These are phyloP conservation scores for Gaeumannomyces sp. DNA, from an alignment of 2,329 filamentous ascomycete species.

Conservation along the genomic window DNA sequence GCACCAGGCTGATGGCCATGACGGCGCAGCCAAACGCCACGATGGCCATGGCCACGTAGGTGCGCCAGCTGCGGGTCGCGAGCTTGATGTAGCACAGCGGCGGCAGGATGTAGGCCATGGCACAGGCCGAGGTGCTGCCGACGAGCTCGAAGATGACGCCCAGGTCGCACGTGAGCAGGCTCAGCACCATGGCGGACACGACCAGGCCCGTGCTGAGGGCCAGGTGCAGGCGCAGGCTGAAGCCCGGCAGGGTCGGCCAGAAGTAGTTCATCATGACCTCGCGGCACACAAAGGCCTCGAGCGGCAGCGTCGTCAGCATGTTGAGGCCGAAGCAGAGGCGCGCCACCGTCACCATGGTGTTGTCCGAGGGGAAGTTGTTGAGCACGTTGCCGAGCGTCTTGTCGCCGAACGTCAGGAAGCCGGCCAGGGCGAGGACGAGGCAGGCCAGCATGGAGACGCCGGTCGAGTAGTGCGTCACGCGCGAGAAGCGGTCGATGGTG, in stretches of 20 bases:
- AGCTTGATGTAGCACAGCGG: slow-evolving; percentile 94
- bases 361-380: slow-evolving; percentile 92
- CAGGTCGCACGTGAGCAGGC: slow-evolving; percentile 84
- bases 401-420: slow-evolving; percentile 90
- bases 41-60: slow-evolving; percentile 63
- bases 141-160: slow-evolving; percentile 94
- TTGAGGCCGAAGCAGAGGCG: slow-evolving; percentile 94
- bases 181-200: slow-evolving; percentile 68
- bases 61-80: slow-evolving; percentile 69
- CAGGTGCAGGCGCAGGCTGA: slow-evolving; percentile 77
- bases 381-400: slow-evolving; percentile 90
- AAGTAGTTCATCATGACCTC: slow-evolving; percentile 92
- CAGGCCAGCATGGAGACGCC: slow-evolving; percentile 87
- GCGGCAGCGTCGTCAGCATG: slow-evolving; percentile 94
- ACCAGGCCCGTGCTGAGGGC: slow-evolving; percentile 81
- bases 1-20: slow-evolving; percentile 73
- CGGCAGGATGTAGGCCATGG: slow-evolving; percentile 89
- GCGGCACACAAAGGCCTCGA: slow-evolving; percentile 95
- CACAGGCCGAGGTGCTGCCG: slow-evolving; percentile 88
- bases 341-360: slow-evolving; percentile 89
- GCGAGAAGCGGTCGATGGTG: slow-evolving; percentile 89
- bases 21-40: slow-evolving; percentile 74
- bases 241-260: slow-evolving; percentile 56
- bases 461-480: slow-evolving; percentile 91
- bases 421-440: slow-evolving; percentile 77